Evolutionary conservation across 129 eudicot genomes (phyloP).

Genomic region (Gnaphalium uliginosum): DNA sequence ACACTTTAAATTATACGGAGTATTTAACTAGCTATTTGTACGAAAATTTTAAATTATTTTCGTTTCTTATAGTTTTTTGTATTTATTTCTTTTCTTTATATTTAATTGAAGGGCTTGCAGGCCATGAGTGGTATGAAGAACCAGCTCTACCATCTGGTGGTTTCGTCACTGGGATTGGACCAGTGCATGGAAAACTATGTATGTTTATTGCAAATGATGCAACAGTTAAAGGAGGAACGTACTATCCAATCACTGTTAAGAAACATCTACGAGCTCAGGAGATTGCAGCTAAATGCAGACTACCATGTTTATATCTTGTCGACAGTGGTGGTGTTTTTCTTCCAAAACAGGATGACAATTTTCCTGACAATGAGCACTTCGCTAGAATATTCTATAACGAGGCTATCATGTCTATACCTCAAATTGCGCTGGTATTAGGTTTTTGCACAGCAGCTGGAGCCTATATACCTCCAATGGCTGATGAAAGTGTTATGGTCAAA

Average conservation of each 20-base stretch:
- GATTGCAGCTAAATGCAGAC: conserved; percentile 83
- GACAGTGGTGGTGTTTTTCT: conserved; percentile 99
- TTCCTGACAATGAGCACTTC: conserved; percentile 91
- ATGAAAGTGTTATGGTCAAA: conserved; percentile 98
- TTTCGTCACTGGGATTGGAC: conserved; percentile 85
- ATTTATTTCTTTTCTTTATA: conserved; percentile 16
- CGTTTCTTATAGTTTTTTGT: conserved; percentile 15
- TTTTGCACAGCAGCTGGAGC: conserved; percentile 99
- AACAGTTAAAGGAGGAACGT: conserved; percentile 93
- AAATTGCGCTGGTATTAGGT: conserved; percentile 93
- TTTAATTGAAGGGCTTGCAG: conserved; percentile 71
- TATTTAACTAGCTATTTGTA: too few relatives aligned
- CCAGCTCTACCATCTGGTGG: conserved; percentile 87
- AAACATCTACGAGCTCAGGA: conserved; percentile 97
- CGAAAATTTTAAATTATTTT: too few relatives aligned
- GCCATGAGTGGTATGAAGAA: conserved; percentile 81
- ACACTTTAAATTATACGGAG: too few relatives aligned
- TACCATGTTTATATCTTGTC: conserved; percentile 94
- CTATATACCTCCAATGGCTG: conserved; percentile 99
- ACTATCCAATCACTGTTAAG: conserved; percentile 88
- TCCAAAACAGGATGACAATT: conserved; percentile 93
- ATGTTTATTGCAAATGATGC: conserved; percentile 96
- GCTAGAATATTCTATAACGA: conserved; percentile 93
- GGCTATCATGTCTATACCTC: conserved; percentile 94
- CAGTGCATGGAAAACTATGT: conserved; percentile 88